Percentiles rank a stretch among this genome's conserved stretches.
These are phyloP conservation scores for Xanthoparmelia taractica DNA, from an alignment of 495 filamentous ascomycete genomes.

Conservation along the genomic window DNA sequence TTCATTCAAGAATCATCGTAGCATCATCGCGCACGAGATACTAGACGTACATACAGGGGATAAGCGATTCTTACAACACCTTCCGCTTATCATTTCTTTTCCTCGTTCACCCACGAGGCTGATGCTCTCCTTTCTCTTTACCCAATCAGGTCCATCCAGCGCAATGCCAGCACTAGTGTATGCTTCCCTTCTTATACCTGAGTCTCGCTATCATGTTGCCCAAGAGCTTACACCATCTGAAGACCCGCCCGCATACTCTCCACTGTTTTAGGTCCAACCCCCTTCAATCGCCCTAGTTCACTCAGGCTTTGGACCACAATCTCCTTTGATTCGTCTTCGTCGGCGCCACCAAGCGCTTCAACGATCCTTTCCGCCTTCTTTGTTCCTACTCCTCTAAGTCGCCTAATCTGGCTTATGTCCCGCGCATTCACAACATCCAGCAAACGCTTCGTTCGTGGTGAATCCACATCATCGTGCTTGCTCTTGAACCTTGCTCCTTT, in stretches of 20 bases:
- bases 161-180: constrained; percentile 3
- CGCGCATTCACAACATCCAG: constrained; percentile 81
- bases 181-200: not conserved
- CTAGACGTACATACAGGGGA: too few species aligned
- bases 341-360: constrained; percentile 39
- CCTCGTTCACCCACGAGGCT: not conserved
- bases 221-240: not conserved
- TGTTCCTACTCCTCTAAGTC: constrained; percentile 57
- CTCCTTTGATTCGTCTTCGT: constrained; percentile 25
- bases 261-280: constrained; percentile 46
- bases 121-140: not conserved
- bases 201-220: not conserved
- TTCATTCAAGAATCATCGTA: too few species aligned
- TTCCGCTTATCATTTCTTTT: too few species aligned
- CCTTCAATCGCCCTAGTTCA: constrained; percentile 43
- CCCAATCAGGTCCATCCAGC: not conserved
- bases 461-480: constrained; percentile 30
- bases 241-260: constrained; percentile 46
- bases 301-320: constrained; percentile 36
- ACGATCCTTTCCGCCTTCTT: constrained; percentile 51
- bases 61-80: too few species aligned
- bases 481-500: constrained; percentile 21
- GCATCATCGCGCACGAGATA: too few species aligned
- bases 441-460: constrained; percentile 62
- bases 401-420: constrained; percentile 56